Conservation (phyloP, 2,329 filamentous ascomycete species). For the Diaporthe helianthi region DNA sequence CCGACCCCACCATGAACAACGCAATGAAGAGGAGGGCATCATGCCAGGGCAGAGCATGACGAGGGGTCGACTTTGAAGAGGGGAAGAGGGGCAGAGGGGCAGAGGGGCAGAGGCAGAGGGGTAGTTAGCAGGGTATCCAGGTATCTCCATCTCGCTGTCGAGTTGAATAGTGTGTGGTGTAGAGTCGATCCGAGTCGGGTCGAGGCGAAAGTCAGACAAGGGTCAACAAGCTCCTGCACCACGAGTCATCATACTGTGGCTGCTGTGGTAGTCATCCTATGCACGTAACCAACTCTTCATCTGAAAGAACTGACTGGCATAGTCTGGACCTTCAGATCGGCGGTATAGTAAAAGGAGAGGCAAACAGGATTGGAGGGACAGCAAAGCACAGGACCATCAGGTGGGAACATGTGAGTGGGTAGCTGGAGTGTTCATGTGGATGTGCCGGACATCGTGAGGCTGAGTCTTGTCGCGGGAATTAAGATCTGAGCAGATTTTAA, state of each 20-base stretch:
- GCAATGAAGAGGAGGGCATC: not conserved
- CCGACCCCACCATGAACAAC: slow-evolving; percentile 5
- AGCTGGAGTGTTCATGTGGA: not conserved
- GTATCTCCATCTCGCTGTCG: slow-evolving; percentile 9
- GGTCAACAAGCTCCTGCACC: not conserved
- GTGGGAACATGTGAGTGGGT: not conserved
- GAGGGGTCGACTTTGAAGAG: not conserved
- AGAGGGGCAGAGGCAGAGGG: slow-evolving; percentile 4
- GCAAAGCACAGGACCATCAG: not conserved
- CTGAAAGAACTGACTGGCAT: not conserved
- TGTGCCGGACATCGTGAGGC: slow-evolving; percentile 17
- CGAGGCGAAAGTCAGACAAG: not conserved
- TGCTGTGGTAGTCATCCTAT: slow-evolving; percentile 17
- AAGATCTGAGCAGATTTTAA: slow-evolving; percentile 12
- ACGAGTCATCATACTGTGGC: slow-evolving; percentile 24
- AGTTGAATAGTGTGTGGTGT: not conserved
- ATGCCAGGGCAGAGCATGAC: no score
- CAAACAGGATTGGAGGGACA: not conserved
- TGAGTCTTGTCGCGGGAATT: slow-evolving; percentile 13
- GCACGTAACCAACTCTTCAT: not conserved
- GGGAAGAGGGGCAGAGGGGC: slow-evolving; percentile 13
- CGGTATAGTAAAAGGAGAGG: not conserved
- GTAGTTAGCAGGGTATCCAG: not conserved
- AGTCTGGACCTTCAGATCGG: not conserved
- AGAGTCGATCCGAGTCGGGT: not conserved